Evolutionary conservation across 2,329 filamentous ascomycete species (phyloP), one percentile per base, ranked within the genome.

Genomic region (Zymoseptoria passerinii): DNA sequence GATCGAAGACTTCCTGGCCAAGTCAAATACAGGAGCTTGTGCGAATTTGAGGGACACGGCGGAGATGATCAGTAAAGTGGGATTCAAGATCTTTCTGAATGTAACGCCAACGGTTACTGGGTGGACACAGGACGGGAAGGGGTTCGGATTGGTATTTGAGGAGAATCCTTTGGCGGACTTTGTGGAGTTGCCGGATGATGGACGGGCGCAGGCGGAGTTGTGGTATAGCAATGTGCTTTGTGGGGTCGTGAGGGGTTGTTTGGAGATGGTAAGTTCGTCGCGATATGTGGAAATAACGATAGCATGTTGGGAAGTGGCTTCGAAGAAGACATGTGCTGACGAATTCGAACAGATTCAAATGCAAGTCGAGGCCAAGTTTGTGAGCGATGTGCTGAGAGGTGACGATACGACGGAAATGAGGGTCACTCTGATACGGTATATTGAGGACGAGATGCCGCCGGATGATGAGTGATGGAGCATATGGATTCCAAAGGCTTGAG

Each of bases 151-250:
- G 10, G 83, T 96, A 16, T 96, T 99, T 66, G 94, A 99, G 65
- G 94, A 99, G 74, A 99, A 97, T 70, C 94, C 94, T 0, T 78
- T 99, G 59, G 92, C 92, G 54, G 94, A 99, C 75, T 99, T 97
- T 76, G 94, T 99, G 53, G 94, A 99, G 75, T 78, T 99, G 50
- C 94, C 94, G 0, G 94, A 99, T 71, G 94, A 99, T 74, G 94
- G 92, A 54, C 83, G 91, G 63, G 90, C 94, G 3, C 94, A 99
- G 74, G 92, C 96, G 70, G 92, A 97, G 76, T 79, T 99, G 48
- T 99, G 94, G 94, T 99, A 95, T 74, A 96, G 91, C 4, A 99
- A 97, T 75, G 95, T 99, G 58, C 82, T 97, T 50, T 96, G 94
- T 68, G 94, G 94, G 50, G 89, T 99, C 50, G 78, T 99, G 61